Base-by-base conservation (phyloP, 495 filamentous ascomycete species). In the Aspergillus panamensis region DNA sequence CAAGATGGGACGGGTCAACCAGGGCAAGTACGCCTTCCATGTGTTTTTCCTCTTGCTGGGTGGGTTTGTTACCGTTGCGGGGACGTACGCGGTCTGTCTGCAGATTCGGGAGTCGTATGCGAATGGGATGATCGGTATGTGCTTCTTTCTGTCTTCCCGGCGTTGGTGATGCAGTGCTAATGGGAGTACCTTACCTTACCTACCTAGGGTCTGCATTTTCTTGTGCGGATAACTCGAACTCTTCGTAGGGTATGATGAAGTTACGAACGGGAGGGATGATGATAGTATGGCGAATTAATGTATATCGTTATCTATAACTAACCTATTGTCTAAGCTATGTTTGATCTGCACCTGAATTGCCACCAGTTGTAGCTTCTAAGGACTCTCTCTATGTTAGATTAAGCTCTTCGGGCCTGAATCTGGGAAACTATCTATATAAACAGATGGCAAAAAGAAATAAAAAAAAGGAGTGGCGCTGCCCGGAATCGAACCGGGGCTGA, bases 401-500 rank as follows among this genome's bases (percentile, higher is more conserved):
- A n/a, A n/a, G n/a, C n/a, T n/a, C n/a, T n/a, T n/a, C n/a, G n/a
- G n/a, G n/a, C n/a, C n/a, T n/a, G n/a, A n/a, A n/a, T n/a, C n/a
- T n/a, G n/a, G n/a, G n/a, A n/a, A n/a, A n/a, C n/a, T n/a, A n/a
- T n/a, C n/a, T n/a, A n/a, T n/a, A n/a, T n/a, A n/a, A n/a, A n/a
- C n/a, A n/a, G n/a, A n/a, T n/a, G n/a, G n/a, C n/a, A n/a, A n/a
- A n/a, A n/a, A n/a, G n/a, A n/a, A n/a, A n/a, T 44, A 44, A 35
- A 35, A 35, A 35, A 6, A 35, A 35, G 12, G 32, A 49, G 39
- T 67, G 64, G 64, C 59, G 64, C 76, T 89, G 31, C 86, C 90
- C 31, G 79, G 80, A 64, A 87, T 96, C 55, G 74, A 86, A 62
- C 91, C 91, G 6, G 91, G 90, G 58, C 96, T 95, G 69, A 80